These are phyloP conservation scores for Chaetomium sp. DNA, from an alignment of 2,329 filamentous ascomycete species.

Conservation along the genomic window DNA sequence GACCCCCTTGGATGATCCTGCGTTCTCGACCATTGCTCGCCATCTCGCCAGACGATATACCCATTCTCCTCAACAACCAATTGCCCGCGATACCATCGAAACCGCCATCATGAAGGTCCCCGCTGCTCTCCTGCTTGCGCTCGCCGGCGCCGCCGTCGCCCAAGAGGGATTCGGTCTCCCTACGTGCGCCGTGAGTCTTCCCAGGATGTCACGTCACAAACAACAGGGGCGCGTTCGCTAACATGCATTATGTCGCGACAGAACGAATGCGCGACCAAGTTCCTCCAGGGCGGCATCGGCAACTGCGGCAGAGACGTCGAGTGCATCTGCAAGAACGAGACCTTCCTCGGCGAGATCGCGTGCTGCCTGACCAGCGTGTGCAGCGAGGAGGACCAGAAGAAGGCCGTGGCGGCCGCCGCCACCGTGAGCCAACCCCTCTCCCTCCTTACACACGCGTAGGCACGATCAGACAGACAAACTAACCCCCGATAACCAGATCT, in stretches of 20 bases:
- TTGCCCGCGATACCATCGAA: conserved; percentile 22
- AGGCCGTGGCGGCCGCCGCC: conserved; percentile 39
- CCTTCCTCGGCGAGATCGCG: conserved; percentile 46
- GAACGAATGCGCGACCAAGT: conserved; percentile 39
- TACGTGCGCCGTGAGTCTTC: conserved; percentile 55
- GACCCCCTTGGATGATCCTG: not conserved
- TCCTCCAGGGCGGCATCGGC: conserved; percentile 40
- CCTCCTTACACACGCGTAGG: not conserved
- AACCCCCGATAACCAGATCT: conserved; percentile 31
- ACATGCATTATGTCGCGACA: conserved; percentile 28
- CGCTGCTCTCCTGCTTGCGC: conserved; percentile 49
- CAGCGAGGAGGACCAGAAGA: conserved; percentile 36
- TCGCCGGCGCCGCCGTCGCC: conserved; percentile 56
- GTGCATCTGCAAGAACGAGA: conserved; percentile 48
- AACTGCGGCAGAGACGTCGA: conserved; percentile 41
- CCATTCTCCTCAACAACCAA: conserved; percentile 2
- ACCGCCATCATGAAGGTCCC: conserved; percentile 48
- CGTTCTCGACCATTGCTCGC: not conserved
- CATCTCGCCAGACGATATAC: not conserved
- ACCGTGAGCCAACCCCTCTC: conserved; percentile 31
- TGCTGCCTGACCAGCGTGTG: conserved; percentile 43
- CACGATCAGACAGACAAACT: not conserved
- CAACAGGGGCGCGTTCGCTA: conserved; percentile 11
- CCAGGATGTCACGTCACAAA: not conserved
- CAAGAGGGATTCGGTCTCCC: conserved; percentile 51